Evolutionary conservation across 345 rosid species (phyloP), one percentile per base, ranked within the genome.

Genomic region (Rubroshorea leprosula): DNA sequence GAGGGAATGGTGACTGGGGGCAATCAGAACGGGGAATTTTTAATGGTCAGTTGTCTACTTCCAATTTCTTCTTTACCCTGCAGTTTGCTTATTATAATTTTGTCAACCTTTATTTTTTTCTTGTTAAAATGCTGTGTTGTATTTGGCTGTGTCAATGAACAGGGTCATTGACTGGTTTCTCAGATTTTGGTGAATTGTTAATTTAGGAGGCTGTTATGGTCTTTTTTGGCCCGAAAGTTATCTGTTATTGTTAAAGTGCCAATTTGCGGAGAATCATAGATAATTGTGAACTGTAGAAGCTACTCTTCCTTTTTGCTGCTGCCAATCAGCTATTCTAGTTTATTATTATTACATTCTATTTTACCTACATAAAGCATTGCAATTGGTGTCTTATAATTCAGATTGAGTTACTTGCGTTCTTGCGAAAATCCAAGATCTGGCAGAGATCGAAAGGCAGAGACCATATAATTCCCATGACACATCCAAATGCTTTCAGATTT

Each of bases 401-500:
- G 99, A 83, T 83, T 66, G 96, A 93, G 46, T 63, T 89, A 29
- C 62, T 93, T 62, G 82, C 85, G 41, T 68, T 80, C 61, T 60
- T 93, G 80, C 70, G 46, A 60, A 66, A 69, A n/a, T 89, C 99
- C 0, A 76, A 82, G 67, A 82, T 87, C 67, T 93, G 95, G 95
- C 87, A 89, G 76, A 85, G 85, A 58, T 93, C 99, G 63, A 81
- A 79, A 57, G 97, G 99, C 26, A 87, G 83, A 75, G 97, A 93
- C 75, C 99, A 93, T 63, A 87, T 93, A 61, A 83, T 93, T 80
- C 91, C 96, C 22, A 89, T 89, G 96, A 87, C 96, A 62, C 99
- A 93, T 80, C 99, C 99, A n/a, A 93, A 93, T 74, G 99, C 99
- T 58, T 89, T 93, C 72, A 81, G 99, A 76, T 93, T 89, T 78